These are phyloP conservation scores for Phialophora verrucosa DNA, from an alignment of 2,329 filamentous ascomycete species.

Conservation along the genomic window DNA sequence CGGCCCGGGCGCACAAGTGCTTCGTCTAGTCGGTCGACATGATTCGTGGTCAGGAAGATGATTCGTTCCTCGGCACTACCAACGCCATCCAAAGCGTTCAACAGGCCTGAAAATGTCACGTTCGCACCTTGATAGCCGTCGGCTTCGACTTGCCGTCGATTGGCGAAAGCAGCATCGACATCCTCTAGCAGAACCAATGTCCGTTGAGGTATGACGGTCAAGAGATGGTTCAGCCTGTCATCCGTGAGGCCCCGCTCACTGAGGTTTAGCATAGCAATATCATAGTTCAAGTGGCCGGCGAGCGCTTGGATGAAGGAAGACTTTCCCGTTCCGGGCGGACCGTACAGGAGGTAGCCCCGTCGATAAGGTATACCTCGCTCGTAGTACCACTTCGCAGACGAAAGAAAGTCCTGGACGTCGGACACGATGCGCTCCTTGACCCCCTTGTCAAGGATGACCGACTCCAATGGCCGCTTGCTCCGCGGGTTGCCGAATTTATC, in stretches of 20 bases:
- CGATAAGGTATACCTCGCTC: constrained; percentile 95
- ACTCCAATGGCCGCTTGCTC: constrained; percentile 83
- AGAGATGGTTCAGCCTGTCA: constrained; percentile 81
- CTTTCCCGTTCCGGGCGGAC: constrained; percentile 89
- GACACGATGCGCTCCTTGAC: constrained; percentile 79
- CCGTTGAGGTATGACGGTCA: constrained; percentile 82
- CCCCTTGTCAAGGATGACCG: constrained; percentile 83
- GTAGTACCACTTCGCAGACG: constrained; percentile 82
- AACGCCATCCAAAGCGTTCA: constrained; percentile 88
- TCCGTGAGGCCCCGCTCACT: constrained; percentile 90
- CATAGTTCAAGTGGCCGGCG: constrained; percentile 89
- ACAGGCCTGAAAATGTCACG: constrained; percentile 89
- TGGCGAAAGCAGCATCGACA: constrained; percentile 87
- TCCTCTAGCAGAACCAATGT: constrained; percentile 87
- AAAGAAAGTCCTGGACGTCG: constrained; percentile 83
- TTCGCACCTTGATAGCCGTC: constrained; percentile 87
- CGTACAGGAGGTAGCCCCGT: constrained; percentile 85
- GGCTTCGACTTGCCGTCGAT: constrained; percentile 74
- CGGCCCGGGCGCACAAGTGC: constrained; percentile 88
- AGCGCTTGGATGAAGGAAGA: constrained; percentile 96
- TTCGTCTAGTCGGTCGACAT: constrained; percentile 81
- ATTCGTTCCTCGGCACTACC: constrained; percentile 93
- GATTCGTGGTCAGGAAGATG: constrained; percentile 92
- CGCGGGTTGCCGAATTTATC: constrained; percentile 80
- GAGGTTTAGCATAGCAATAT: constrained; percentile 89